Conservation (phyloP, 1,139 yeast genomes). For the Protomyces inouyei region DNA sequence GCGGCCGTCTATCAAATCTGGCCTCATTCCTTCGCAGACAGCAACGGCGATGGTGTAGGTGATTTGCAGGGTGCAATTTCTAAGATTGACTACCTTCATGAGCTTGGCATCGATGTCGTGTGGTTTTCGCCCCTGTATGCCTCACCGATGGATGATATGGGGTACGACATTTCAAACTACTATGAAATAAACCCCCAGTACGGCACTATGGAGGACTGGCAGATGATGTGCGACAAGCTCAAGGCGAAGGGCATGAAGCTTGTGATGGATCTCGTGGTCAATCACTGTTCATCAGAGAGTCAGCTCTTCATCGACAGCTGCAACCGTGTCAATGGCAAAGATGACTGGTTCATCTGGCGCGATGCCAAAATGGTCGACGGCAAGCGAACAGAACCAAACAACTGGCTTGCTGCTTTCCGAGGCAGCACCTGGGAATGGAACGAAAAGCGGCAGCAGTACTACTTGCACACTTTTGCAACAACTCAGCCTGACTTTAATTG, state of each 20-base stretch:
- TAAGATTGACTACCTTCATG: conserved; percentile 51
- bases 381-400: conserved; percentile 53
- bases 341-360: conserved; percentile 60
- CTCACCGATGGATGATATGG: conserved; percentile 61
- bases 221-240: conserved; percentile 47
- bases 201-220: conserved; percentile 54
- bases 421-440: conserved; percentile 55
- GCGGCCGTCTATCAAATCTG: conserved; percentile 54
- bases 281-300: conserved; percentile 56
- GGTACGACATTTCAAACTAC: conserved; percentile 57
- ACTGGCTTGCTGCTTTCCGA: conserved; percentile 50
- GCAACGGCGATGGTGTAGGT: conserved; percentile 54
- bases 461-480: conserved; percentile 50
- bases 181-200: conserved; percentile 50
- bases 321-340: conserved; percentile 49
- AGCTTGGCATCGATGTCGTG: conserved; percentile 51
- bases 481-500: conserved; percentile 59
- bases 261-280: conserved; percentile 55
- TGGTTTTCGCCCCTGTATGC: conserved; percentile 60
- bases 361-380: conserved; percentile 48
- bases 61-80: conserved; percentile 54
- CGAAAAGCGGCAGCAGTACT: conserved; percentile 52
- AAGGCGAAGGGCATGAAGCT: conserved; percentile 52
- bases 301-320: conserved; percentile 57
- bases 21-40: conserved; percentile 56